Evolutionary conservation across 345 rosid genomes (phyloP).

Genomic region (Mercurialis annua): DNA sequence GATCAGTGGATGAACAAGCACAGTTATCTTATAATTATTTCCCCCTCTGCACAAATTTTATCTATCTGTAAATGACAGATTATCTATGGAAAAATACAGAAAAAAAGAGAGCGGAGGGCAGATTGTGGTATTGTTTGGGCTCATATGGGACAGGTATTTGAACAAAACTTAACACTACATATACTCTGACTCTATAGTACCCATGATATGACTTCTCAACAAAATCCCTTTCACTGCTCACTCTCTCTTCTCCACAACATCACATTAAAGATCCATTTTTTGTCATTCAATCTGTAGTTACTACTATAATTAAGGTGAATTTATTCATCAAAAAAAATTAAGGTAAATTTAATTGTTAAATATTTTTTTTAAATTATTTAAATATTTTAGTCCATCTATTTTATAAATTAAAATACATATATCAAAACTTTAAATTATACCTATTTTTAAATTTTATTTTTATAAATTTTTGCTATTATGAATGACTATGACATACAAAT

Average conservation of each 20-base stretch:
- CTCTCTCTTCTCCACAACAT: conserved; percentile 6
- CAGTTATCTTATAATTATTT: not conserved
- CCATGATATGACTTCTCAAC: conserved; percentile 41
- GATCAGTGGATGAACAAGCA: conserved; percentile 10
- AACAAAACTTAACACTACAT: conserved; percentile 13
- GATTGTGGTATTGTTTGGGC: conserved; percentile 9
- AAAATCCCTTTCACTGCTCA: conserved; percentile 10
- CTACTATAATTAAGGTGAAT: no score
- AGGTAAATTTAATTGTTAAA: no score
- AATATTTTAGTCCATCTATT: no score
- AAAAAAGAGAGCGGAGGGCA: not conserved
- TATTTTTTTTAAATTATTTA: no score
- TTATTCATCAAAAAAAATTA: no score
- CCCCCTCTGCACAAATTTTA: not conserved
- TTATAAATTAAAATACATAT: no score
- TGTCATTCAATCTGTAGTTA: no score
- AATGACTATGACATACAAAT: no score
- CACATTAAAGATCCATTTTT: conserved; percentile 30
- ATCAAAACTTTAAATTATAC: no score
- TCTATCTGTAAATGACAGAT: not conserved
- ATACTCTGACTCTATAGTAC: conserved; percentile 25
- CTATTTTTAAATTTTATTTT: no score
- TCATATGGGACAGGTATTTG: conserved; percentile 15
- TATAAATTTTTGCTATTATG: no score
- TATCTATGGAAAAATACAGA: no score